Evolutionary conservation across 345 rosid species (phyloP), one percentile per base, ranked within the genome.

Genomic region (Alliaria petiolata): DNA sequence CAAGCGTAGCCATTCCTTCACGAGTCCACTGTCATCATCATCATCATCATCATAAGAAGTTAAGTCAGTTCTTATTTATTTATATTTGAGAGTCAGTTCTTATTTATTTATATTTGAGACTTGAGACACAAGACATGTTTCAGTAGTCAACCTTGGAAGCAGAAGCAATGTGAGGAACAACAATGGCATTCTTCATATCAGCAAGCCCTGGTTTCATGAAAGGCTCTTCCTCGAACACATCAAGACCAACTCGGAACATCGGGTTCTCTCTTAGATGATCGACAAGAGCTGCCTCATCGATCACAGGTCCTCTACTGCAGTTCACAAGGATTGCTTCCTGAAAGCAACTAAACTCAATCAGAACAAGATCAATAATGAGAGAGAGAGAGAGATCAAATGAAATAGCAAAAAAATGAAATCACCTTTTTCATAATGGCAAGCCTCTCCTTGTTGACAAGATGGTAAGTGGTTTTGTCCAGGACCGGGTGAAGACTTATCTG

Each of bases 151-250:
- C 99, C 97, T 95, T 95, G 66, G 99, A 95, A 71, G 96, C 97
- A 53, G 99, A 95, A 75, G 99, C 97, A 76, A 91, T 91, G 76
- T 91, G 99, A 73, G 97, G 97, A 52, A 93, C 96, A 22, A 93
- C 82, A 20, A 91, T 69, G 7, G 95, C 97, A 45, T 95, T 95
- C 84, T 95, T 91, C 95, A 84, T 83, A 40, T 95, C 96, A 58
- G 96, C 81, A 46, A 95, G 92, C 4, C 99, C 99, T 9, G 97
- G 99, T 77, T 91, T 95, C 99, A 95, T 95, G 82, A 73, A 88
- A 31, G 99, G 99, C 76, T 95, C 99, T 46, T 93, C 97, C 96
- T 95, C 97, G 3, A 91, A 95, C 82, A 95, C 99, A 83, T 91
- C 99, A 20, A 95, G 99, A 73, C 99, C 97, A 38, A 89, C 97